phyloP scores from a whole-genome alignment of 805 yeast species.

The Kazachstania psychrophila region DNA sequence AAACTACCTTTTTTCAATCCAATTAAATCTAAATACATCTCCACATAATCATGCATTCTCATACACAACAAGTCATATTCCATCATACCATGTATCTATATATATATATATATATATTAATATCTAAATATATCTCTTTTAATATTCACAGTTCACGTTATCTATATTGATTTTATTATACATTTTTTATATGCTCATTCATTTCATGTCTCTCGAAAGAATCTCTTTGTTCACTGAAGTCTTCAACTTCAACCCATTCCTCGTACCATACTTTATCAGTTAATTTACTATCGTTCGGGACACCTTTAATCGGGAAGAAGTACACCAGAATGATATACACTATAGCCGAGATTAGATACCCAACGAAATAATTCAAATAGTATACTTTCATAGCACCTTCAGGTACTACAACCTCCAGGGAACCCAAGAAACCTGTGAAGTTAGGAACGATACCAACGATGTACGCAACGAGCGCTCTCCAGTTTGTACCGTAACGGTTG shows the following conservation, averaged over 20 bases:
- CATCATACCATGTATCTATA: too few species aligned
- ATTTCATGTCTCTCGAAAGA: slow-evolving; percentile 12
- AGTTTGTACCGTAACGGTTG: slow-evolving; percentile 56
- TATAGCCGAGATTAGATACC: slow-evolving; percentile 51
- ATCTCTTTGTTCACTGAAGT: slow-evolving; percentile 37
- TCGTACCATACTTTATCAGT: slow-evolving; percentile 49
- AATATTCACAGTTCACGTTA: too few species aligned
- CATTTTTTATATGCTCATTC: background rate
- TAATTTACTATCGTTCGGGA: slow-evolving; percentile 30
- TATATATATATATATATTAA: too few species aligned
- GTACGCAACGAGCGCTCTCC: slow-evolving; percentile 80
- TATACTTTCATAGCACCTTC: slow-evolving; percentile 68
- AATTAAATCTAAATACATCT: background rate
- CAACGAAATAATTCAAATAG: slow-evolving; percentile 66
- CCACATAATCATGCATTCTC: slow-evolving; percentile 1
- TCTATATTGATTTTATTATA: background rate
- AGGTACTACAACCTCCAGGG: slow-evolving; percentile 70
- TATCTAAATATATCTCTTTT: too few species aligned
- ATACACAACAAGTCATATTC: too few species aligned
- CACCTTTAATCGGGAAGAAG: slow-evolving; percentile 44
- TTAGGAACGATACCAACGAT: slow-evolving; percentile 74
- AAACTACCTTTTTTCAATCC: slow-evolving; percentile 1
- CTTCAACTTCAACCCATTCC: slow-evolving; percentile 54
- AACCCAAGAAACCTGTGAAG: slow-evolving; percentile 81
- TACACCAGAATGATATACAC: slow-evolving; percentile 46